Percentiles rank a stretch among this genome's conserved stretches.
These are phyloP conservation scores for Lippia alba DNA, from an alignment of 305 asterid genomes.

Conservation along the genomic window DNA sequence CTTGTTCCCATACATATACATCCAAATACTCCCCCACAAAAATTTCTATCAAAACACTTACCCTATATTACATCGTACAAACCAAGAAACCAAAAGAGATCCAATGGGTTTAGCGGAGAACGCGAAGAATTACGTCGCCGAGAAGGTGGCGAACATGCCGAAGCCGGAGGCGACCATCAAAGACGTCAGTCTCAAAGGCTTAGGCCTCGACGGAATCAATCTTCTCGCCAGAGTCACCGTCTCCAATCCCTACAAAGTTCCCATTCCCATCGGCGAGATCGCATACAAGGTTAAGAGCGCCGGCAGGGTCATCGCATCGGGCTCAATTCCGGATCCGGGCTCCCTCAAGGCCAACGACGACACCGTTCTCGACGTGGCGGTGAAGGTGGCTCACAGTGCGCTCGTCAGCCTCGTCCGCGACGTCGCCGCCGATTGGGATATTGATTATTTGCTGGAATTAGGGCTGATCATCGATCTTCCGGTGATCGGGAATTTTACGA, in stretches of 20 bases:
- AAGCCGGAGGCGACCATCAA: constrained; percentile 55
- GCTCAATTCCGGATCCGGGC: constrained; percentile 68
- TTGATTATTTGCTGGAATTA: constrained; percentile 56
- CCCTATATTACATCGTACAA: not conserved
- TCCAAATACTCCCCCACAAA: not conserved
- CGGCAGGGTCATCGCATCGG: constrained; percentile 38
- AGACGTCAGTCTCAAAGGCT: constrained; percentile 56
- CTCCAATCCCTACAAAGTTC: constrained; percentile 52
- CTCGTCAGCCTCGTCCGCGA: constrained; percentile 53
- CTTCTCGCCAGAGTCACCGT: constrained; percentile 55
- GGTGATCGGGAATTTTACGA: constrained; percentile 52
- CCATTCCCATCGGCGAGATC: constrained; percentile 63
- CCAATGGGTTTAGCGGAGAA: constrained; percentile 50
- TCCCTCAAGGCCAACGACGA: constrained; percentile 52
- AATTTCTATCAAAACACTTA: not conserved
- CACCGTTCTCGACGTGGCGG: constrained; percentile 53
- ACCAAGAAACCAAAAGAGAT: not conserved
- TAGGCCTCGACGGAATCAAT: constrained; percentile 45
- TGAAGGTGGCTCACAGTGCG: constrained; percentile 61
- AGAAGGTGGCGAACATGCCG: constrained; percentile 45
- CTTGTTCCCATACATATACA: not conserved
- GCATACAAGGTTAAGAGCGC: constrained; percentile 47
- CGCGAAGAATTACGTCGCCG: constrained; percentile 51
- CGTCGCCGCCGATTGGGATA: constrained; percentile 67
- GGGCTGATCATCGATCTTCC: constrained; percentile 59